These are phyloP conservation scores for Cotoneaster glaucophyllus DNA, from an alignment of 306 rosid genomes.

Conservation along the genomic window DNA sequence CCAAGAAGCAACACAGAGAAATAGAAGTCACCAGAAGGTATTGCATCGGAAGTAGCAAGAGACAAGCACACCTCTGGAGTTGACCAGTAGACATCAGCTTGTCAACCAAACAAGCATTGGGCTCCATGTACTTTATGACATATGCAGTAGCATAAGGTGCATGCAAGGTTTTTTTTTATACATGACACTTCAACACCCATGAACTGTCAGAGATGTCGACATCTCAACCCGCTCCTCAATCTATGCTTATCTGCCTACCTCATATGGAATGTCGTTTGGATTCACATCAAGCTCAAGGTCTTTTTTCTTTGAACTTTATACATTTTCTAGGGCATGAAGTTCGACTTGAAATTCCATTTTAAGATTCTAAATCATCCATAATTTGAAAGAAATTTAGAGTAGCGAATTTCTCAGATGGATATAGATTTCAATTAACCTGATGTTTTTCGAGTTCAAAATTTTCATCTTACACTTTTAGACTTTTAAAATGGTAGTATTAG, in stretches of 20 bases:
- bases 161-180: background rate
- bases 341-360: background rate
- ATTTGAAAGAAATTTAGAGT: no score
- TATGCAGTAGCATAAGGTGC: background rate
- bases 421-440: no score
- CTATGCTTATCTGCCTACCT: background rate
- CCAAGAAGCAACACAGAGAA: background rate
- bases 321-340: background rate
- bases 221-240: background rate
- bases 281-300: background rate
- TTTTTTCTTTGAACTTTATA: background rate
- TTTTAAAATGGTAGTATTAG: background rate
- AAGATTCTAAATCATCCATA: no score
- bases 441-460: no score
- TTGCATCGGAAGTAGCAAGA: conserved; percentile 6
- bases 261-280: background rate
- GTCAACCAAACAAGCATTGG: conserved; percentile 27
- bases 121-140: conserved; percentile 48
- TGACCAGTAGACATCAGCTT: conserved; percentile 24
- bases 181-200: background rate
- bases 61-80: conserved; percentile 20
- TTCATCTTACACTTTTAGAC: no score
- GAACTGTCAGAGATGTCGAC: background rate
- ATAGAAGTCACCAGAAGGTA: conserved; percentile 12
- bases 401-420: no score